phyloP scores from a whole-genome alignment of 2,329 filamentous ascomycete species.

The Ophioceras dolichostomum region DNA sequence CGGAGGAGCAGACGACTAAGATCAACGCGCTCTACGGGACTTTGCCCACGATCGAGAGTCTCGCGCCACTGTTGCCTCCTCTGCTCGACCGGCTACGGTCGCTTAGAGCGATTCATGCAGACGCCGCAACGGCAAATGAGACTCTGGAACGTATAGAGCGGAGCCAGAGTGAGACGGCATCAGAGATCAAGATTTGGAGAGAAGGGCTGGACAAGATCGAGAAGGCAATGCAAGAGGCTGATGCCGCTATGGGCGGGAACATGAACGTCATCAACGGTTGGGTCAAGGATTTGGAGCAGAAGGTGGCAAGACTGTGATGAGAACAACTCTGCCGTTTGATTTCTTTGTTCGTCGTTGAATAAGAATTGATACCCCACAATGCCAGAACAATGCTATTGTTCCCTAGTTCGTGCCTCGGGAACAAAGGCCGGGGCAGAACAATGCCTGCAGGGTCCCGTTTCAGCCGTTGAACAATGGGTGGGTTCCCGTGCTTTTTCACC shows the following conservation, averaged over 20 bases:
- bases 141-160: conserved; percentile 67
- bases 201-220: conserved; percentile 73
- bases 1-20: conserved; percentile 63
- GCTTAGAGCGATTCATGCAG: conserved; percentile 71
- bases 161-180: conserved; percentile 68
- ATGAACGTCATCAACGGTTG: conserved; percentile 76
- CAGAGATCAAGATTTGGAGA: conserved; percentile 77
- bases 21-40: conserved; percentile 87
- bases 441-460: no score
- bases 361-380: no score
- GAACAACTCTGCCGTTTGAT: no score
- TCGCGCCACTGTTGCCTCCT: conserved; percentile 74
- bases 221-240: conserved; percentile 56
- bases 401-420: no score
- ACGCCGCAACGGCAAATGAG: conserved; percentile 70
- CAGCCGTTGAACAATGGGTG: no score
- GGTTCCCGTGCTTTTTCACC: no score
- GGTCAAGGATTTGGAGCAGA: conserved; percentile 76
- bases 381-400: no score
- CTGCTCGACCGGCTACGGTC: conserved; percentile 78
- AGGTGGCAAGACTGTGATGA: conserved; percentile 48
- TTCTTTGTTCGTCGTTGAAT: no score
- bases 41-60: conserved; percentile 74
- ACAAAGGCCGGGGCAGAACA: no score
- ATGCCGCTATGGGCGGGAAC: conserved; percentile 62